These are phyloP conservation scores for Trichoderma gamsii DNA, from an alignment of 495 filamentous ascomycete species.

Conservation along the genomic window DNA sequence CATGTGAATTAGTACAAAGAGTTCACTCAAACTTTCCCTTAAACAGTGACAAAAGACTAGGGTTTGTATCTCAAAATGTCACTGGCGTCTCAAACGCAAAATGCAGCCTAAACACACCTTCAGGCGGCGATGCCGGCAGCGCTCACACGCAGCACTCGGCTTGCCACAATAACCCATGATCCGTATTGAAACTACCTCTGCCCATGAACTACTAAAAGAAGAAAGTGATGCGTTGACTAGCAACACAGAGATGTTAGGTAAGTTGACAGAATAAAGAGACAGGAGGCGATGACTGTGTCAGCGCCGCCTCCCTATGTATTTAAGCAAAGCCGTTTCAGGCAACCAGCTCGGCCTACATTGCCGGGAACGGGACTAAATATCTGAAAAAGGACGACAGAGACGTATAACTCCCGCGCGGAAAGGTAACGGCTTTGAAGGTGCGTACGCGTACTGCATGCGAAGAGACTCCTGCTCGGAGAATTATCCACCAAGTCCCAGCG, in stretches of 20 bases:
- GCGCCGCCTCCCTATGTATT: neutral
- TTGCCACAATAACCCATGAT: neutral
- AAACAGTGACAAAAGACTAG: neutral
- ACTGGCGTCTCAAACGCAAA: neutral
- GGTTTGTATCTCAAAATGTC: neutral
- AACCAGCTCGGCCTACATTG: neutral
- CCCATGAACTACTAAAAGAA: neutral
- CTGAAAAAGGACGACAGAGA: no score
- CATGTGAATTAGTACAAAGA: neutral
- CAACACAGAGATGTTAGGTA: neutral
- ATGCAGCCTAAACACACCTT: neutral
- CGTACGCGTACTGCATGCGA: no score
- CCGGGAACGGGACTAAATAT: no score
- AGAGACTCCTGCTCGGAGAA: no score
- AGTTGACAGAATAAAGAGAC: neutral
- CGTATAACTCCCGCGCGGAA: no score
- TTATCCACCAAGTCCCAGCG: no score
- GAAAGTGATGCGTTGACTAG: neutral
- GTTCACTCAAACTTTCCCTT: neutral
- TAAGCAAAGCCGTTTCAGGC: neutral
- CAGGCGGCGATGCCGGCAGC: neutral
- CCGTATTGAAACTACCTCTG: neutral
- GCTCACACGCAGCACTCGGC: neutral
- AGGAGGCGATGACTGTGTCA: neutral
- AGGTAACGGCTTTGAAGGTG: no score